These are phyloP conservation scores for Choanephora cucurbitarum DNA, from an alignment of 371 early-diverging fungal genomes.

Conservation along the genomic window DNA sequence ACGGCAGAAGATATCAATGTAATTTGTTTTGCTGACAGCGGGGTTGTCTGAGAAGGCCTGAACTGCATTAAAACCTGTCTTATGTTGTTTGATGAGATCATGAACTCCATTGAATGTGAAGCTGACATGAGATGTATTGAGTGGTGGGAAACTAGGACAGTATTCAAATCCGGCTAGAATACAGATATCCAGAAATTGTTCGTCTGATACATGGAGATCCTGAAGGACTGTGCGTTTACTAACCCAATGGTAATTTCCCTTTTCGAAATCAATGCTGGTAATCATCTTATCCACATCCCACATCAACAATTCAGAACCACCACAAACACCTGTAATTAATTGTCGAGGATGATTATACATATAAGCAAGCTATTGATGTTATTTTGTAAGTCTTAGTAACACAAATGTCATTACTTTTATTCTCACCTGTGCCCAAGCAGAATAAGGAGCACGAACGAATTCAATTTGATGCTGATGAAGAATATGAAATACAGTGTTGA, in stretches of 20 bases:
- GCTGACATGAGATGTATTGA: conserved; percentile 51
- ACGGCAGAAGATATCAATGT: conserved; percentile 75
- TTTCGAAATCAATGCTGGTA: conserved; percentile 64
- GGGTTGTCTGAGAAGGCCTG: conserved; percentile 66
- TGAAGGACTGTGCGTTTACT: conserved; percentile 66
- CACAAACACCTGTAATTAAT: conserved; percentile 72
- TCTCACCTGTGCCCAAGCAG: conserved; percentile 76
- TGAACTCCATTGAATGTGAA: conserved; percentile 69
- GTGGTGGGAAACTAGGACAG: conserved; percentile 73
- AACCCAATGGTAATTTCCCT: conserved; percentile 69
- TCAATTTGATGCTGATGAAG: conserved; percentile 67
- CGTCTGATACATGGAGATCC: conserved; percentile 65
- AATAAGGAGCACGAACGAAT: conserved; percentile 84
- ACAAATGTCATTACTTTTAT: too few relatives aligned
- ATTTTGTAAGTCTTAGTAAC: too few relatives aligned
- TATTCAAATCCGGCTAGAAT: conserved; percentile 82
- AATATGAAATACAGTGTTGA: conserved; percentile 71
- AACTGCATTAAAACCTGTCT: conserved; percentile 75
- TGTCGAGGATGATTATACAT: conserved; percentile 71
- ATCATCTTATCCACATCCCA: conserved; percentile 82
- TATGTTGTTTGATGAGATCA: conserved; percentile 70
- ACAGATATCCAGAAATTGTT: conserved; percentile 83
- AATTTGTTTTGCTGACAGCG: conserved; percentile 56
- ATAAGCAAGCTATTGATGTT: conserved; percentile 74
- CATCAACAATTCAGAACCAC: conserved; percentile 75